Base-by-base conservation (phyloP, 148 eudicot genomes). In the Camellia granthamiana region DNA sequence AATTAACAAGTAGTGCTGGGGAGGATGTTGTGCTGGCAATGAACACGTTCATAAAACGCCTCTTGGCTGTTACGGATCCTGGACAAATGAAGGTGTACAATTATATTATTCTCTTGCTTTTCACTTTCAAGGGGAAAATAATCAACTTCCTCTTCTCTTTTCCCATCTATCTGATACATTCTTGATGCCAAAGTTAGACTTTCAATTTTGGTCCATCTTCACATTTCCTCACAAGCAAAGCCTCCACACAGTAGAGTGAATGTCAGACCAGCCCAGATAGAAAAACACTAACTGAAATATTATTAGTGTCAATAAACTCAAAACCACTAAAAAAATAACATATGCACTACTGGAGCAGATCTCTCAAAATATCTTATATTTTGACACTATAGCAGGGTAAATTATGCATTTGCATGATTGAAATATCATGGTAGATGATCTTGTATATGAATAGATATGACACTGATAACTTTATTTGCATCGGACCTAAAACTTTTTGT, bases 21-120 rank as follows among this genome's bases (percentile, higher is more conserved):
- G 96, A 92, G 81, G 98, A 94, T 87, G 97, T 88, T 64, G 88
- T 89, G 49, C 63, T 90, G 81, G 98, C 97, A 69, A 94, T 94
- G 97, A 88, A 92, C 78, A 89, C 97, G 52, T 94, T 94, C 84
- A 92, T 90, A 69, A 92, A 89, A 72, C 93, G 98, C 52, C 86
- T 92, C 38, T 81, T 92, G 89, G 92, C 92, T 65, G 92, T 89
- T 84, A 85, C 95, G 71, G 97, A 93, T 90, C 92, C 97, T 84
- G 88, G 74, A 19, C 90, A 92, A 79, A 92, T 94, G 96, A 92
- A 94, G 98, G 98, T 89, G 49, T 73, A 43, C n/a, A 54, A 58
- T 69, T 19, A 30, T 30, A 62, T 74, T 41, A 21, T 80, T 52
- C 46, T n/a, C 63, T 52, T 51, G 49, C 65, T 52, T 23, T 23